Base-by-base conservation (phyloP, 805 yeast species). In the Helenozyma rhizophorensis region DNA sequence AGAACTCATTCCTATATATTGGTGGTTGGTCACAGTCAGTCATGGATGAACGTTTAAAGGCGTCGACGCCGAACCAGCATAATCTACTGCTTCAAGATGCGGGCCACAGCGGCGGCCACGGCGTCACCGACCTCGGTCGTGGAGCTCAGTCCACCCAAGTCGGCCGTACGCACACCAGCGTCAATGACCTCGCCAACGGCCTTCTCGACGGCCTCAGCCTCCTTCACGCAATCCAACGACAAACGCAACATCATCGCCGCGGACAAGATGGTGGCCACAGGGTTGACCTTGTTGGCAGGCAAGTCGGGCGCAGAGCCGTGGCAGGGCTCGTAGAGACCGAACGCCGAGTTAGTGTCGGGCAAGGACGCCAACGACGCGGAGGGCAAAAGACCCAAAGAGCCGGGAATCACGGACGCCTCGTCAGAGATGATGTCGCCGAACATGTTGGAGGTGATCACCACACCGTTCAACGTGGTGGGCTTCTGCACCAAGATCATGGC, bases 271-370 rank as follows among this genome's bases (percentile, higher is more conserved):
- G 97, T 86, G 32, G 97, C 98, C 37, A 90, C 65, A 32, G 98
- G 98, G 65, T 90, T 90, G 38, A 89, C 98, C 66, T 85, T 83
- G 58, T 87, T 86, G 39, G 65, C 69, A 32, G 81, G 80, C 56
- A 90, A 77, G 61, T 90, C 98, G 32, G 98, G 98, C 22, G 98
- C 98, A 28, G 96, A 83, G 29, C 98, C 98, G 60, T 90, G 98
- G 57, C 97, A 90, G 47, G 98, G 97, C 68, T 93, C 98, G 60
- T 93, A 93, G 45, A 93, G 71, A 38, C 98, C 98, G 56, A 93
- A 89, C 1, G 97, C 97, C 31, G 74, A 69, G 72, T 89, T 89
- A 24, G 90, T 78, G 62, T 90, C 96, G 33, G 98, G 98, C 56
- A 93, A 73, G n/a, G 97, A 87, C 3, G 97, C 93, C 54, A 93